Evolutionary conservation across 2,329 filamentous ascomycete species (phyloP), one percentile per base, ranked within the genome.

Genomic region (Ophiocordyceps australis): DNA sequence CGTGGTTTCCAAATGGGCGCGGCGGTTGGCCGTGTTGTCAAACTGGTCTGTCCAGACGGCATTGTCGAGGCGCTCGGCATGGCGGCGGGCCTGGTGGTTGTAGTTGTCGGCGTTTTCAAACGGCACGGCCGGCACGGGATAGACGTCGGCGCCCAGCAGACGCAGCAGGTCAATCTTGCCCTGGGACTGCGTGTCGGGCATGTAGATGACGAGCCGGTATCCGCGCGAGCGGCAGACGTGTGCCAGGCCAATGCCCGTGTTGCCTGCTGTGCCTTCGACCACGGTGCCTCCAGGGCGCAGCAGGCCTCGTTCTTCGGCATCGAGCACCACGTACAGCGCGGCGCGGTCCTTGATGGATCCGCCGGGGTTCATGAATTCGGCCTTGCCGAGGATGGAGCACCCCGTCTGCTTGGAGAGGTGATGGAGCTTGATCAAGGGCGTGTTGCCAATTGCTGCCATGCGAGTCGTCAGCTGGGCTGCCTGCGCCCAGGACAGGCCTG

Each of bases 21-120:
- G 74, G 27, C 89, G 68, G 54, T 98, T 98, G 27, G 89, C 89
- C 27, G 65, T 73, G 58, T 98, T 98, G 50, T 98, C 89, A 55
- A 98, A 98, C 56, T 98, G 89, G 54, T 98, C 91, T 23, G 89
- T 98, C 89, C 89, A 98, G 10, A 95, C 85, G 7, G 86, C 83
- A 41, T 89, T 89, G 11, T 81, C 74, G 25, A 91, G 55, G 3
- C 62, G 51, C 48, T 89, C 83, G n/a, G 89, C 89, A 52, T 95
- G 86, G 22, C 86, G 62, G 31, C 66, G 67, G 5, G 89, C 89
- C 59, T 93, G 86, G 55, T 95, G 86, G 57, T 98, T 98, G 64
- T 95, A 98, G 57, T 98, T 98, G 23, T 83, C 62, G 11, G 83
- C 81, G 57, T 95, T 81, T 35, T 95, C 85, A 44, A 92, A 95